phyloP scores from a whole-genome alignment of 2,329 filamentous ascomycete species.

The Neurospora crassa region DNA sequence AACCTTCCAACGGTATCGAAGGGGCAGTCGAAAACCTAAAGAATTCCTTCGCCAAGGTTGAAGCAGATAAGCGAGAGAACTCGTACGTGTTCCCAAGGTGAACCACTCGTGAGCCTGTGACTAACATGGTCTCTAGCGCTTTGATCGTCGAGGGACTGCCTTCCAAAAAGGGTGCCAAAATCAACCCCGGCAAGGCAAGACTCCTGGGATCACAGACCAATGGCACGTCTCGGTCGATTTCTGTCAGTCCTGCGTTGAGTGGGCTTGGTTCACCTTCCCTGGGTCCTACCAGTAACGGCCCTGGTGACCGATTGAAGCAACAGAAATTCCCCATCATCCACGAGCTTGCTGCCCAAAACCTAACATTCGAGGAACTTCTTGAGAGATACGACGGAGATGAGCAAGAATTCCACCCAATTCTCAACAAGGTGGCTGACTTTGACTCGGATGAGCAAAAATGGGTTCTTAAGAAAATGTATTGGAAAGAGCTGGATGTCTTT shows the following conservation, averaged over 20 bases:
- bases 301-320: slow-evolving; percentile 39
- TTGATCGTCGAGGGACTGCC: slow-evolving; percentile 25
- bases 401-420: slow-evolving; percentile 42
- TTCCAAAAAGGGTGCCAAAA: slow-evolving; percentile 16
- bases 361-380: slow-evolving; percentile 38
- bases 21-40: slow-evolving; percentile 34
- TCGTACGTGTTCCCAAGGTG: slow-evolving; percentile 26
- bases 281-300: slow-evolving; percentile 37
- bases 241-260: slow-evolving; percentile 47
- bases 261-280: slow-evolving; percentile 44
- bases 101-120: slow-evolving; percentile 7
- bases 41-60: slow-evolving; percentile 32
- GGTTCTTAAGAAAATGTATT: slow-evolving; percentile 46
- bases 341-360: slow-evolving; percentile 47
- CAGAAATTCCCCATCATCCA: slow-evolving; percentile 43
- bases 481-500: slow-evolving; percentile 57
- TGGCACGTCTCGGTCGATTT: slow-evolving; percentile 33
- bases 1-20: slow-evolving; percentile 19
- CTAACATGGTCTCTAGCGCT: slow-evolving; percentile 27
- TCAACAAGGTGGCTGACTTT: slow-evolving; percentile 50
- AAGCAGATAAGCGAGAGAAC: slow-evolving; percentile 35
- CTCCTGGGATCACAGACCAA: slow-evolving; percentile 30
- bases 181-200: slow-evolving; percentile 30
- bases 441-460: slow-evolving; percentile 40
- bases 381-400: slow-evolving; percentile 36